Evolutionary conservation across 352 stramenopile genomes (phyloP).

Genomic region (Globisporangium takayamanum): DNA sequence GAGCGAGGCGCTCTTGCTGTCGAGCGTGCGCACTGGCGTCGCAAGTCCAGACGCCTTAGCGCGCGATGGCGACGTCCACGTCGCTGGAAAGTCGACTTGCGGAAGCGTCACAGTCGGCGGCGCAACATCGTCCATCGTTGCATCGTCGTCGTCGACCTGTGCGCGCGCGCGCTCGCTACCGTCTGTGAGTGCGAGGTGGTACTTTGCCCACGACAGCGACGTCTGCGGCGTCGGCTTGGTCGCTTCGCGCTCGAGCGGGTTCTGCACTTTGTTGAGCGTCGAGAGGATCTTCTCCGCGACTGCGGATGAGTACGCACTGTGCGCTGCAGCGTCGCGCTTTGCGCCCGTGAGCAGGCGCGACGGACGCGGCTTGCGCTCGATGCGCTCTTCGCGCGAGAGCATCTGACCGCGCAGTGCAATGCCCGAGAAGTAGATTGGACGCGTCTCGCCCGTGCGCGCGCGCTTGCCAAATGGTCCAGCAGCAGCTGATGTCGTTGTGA

Average conservation of each 20-base stretch:
- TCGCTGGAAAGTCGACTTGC: constrained; percentile 25
- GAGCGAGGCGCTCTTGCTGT: constrained; percentile 1
- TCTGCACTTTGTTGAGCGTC: constrained; percentile 80
- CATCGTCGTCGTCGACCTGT: constrained; percentile 15
- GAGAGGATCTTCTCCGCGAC: constrained; percentile 75
- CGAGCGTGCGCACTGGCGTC: background rate
- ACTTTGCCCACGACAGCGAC: constrained; percentile 82
- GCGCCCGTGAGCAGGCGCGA: constrained; percentile 70
- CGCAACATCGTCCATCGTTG: constrained; percentile 26
- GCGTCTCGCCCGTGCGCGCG: constrained; percentile 30
- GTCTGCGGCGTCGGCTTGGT: constrained; percentile 72
- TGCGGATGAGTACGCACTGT: constrained; percentile 68
- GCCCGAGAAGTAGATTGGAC: constrained; percentile 32
- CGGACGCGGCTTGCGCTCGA: constrained; percentile 49
- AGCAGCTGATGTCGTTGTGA: constrained; percentile 11
- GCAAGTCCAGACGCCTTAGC: too few relatives aligned
- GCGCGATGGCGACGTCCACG: constrained; percentile 4
- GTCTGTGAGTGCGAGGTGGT: constrained; percentile 58
- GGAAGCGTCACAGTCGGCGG: constrained; percentile 55
- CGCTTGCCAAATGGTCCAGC: constrained; percentile 33
- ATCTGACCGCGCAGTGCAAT: constrained; percentile 24
- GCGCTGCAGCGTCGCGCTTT: constrained; percentile 44
- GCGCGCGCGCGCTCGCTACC: constrained; percentile 11
- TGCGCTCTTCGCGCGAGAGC: constrained; percentile 43
- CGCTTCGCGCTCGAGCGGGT: constrained; percentile 59